Evolutionary conservation across 176 grass and related monocot genomes (phyloP).

Genomic region (Secale cereale): DNA sequence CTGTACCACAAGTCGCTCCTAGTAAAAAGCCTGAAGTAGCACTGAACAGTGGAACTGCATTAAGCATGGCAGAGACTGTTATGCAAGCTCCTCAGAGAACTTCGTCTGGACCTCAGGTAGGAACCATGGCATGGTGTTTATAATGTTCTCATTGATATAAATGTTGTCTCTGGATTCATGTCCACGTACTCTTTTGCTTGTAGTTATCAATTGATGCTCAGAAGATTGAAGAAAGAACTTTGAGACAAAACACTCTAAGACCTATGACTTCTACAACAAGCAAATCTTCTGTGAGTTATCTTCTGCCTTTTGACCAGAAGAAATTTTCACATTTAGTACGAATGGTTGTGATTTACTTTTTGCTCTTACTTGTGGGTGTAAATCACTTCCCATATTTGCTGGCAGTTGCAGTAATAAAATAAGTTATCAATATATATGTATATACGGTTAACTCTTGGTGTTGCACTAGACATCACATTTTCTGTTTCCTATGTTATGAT

Average conservation of each 20-base stretch:
- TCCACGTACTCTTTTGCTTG: conserved; percentile 3
- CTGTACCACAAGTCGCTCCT: conserved; percentile 28
- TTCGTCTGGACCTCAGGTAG: conserved; percentile 54
- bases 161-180: conserved; percentile 13
- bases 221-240: conserved; percentile 67
- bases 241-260: conserved; percentile 60
- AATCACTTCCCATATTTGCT: not conserved
- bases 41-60: conserved; percentile 36
- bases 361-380: not conserved
- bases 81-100: conserved; percentile 57
- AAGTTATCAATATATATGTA: not conserved
- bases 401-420: not conserved
- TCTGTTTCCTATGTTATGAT: not conserved
- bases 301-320: conserved; percentile 3
- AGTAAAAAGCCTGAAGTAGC: conserved; percentile 29
- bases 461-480: conserved; percentile 9
- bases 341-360: conserved; percentile 6
- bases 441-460: not conserved
- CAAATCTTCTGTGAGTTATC: conserved; percentile 62
- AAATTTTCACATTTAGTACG: not conserved
- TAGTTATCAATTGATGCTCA: conserved; percentile 56
- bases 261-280: conserved; percentile 52
- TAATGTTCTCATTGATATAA: conserved; percentile 7
- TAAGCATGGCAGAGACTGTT: conserved; percentile 74
- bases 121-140: conserved; percentile 6